Conservation (phyloP, 176 grass and related monocot genomes). For the Aechmea fasciata region DNA sequence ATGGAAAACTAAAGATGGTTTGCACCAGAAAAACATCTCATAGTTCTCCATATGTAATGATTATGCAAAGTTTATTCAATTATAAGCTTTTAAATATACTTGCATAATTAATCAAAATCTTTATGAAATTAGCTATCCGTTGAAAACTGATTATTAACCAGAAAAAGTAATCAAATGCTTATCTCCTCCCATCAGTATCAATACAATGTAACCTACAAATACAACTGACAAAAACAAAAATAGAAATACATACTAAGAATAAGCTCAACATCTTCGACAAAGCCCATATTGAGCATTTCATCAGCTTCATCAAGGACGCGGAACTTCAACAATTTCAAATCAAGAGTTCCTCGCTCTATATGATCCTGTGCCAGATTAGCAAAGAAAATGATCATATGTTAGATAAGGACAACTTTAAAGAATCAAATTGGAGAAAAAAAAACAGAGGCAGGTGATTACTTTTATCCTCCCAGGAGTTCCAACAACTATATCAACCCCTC, state of each 20-base stretch:
- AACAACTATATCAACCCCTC: conserved; percentile 85
- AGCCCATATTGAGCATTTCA: conserved; percentile 99
- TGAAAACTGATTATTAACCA: no score
- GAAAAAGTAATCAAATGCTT: no score
- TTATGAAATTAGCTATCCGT: no score
- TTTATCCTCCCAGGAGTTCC: conserved; percentile 90
- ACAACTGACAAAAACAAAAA: neutral
- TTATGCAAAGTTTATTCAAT: no score
- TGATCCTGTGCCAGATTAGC: conserved; percentile 46
- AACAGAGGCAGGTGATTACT: conserved; percentile 23
- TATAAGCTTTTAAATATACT: no score
- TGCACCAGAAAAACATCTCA: no score
- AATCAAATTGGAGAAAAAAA: neutral
- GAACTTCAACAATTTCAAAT: conserved; percentile 71
- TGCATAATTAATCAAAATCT: no score
- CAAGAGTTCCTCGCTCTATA: conserved; percentile 53
- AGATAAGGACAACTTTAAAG: neutral
- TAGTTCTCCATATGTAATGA: no score
- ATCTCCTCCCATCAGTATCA: no score
- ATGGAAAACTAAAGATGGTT: no score
- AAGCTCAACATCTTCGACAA: conserved; percentile 91
- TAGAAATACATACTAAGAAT: conserved; percentile 63
- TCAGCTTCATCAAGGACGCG: conserved; percentile 98
- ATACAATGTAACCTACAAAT: neutral
- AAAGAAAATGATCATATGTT: neutral